Evolutionary conservation across 2,329 filamentous ascomycete genomes (phyloP).

Genomic region (Colletotrichum viniferum): DNA sequence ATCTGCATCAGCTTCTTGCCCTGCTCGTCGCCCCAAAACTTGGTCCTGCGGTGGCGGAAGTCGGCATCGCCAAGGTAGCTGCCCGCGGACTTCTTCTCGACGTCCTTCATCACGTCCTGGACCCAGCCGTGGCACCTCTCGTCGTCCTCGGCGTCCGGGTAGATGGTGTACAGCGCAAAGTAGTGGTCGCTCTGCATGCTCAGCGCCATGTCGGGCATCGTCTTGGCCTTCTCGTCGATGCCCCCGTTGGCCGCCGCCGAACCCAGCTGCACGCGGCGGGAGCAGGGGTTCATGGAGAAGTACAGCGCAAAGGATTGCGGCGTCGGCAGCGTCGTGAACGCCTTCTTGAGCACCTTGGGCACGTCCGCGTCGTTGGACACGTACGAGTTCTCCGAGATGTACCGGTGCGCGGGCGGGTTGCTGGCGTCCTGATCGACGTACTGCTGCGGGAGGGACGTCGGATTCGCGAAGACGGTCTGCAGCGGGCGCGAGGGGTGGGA

Average conservation of each 20-base stretch:
- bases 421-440: slow-evolving; percentile 47
- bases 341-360: slow-evolving; percentile 43
- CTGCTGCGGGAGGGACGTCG: slow-evolving; percentile 42
- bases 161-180: slow-evolving; percentile 57
- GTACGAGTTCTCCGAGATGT: slow-evolving; percentile 56
- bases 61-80: slow-evolving; percentile 61
- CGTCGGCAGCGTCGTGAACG: slow-evolving; percentile 52
- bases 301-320: slow-evolving; percentile 51
- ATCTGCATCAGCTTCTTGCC: slow-evolving; percentile 46
- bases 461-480: slow-evolving; percentile 38
- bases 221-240: neutral
- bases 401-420: slow-evolving; percentile 54
- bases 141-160: slow-evolving; percentile 52
- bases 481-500: slow-evolving; percentile 19
- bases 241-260: slow-evolving; percentile 37
- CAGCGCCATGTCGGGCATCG: slow-evolving; percentile 55
- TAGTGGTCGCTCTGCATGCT: slow-evolving; percentile 62
- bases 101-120: slow-evolving; percentile 37
- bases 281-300: slow-evolving; percentile 55
- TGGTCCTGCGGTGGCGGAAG: slow-evolving; percentile 50
- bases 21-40: slow-evolving; percentile 51
- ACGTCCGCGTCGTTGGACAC: slow-evolving; percentile 52
- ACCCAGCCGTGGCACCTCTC: slow-evolving; percentile 48
- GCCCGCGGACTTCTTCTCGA: slow-evolving; percentile 47
- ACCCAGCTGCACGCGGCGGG: slow-evolving; percentile 20